Percentiles rank a stretch among this genome's conserved stretches.
These are phyloP conservation scores for Chimonanthus salicifolius DNA, from an alignment of 164 flowering plant species.

Conservation along the genomic window DNA sequence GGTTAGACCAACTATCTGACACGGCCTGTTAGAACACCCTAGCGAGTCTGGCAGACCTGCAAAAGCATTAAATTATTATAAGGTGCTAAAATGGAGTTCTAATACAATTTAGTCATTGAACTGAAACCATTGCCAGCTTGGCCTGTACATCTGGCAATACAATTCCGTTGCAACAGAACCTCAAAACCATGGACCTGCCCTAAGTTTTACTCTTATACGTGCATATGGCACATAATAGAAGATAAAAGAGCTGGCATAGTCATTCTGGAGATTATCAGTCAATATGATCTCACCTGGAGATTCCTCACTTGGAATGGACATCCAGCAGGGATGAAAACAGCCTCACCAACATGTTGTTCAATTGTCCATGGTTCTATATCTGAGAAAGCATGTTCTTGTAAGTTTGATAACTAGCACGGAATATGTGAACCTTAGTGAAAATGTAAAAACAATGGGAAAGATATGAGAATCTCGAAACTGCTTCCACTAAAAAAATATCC, in stretches of 20 bases:
- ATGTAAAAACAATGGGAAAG: background rate
- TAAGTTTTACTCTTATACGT: too few relatives aligned
- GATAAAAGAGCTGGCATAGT: background rate
- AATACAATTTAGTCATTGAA: too few relatives aligned
- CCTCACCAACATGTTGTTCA: conserved; percentile 78
- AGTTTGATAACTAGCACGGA: background rate
- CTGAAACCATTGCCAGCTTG: too few relatives aligned
- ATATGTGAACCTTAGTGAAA: background rate
- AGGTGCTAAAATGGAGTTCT: too few relatives aligned
- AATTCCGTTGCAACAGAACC: too few relatives aligned
- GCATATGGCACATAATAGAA: too few relatives aligned
- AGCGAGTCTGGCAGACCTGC: too few relatives aligned
- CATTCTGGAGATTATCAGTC: background rate
- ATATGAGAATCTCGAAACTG: background rate
- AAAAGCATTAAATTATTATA: too few relatives aligned
- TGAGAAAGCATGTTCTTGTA: conserved; percentile 14
- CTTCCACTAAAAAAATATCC: background rate
- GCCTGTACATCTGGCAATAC: too few relatives aligned
- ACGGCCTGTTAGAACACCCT: too few relatives aligned
- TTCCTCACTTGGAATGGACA: conserved; percentile 84
- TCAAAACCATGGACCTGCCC: too few relatives aligned
- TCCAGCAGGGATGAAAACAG: conserved; percentile 90
- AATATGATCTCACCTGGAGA: conserved; percentile 55
- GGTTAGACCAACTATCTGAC: too few relatives aligned
- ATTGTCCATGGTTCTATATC: conserved; percentile 97